A percentile compares a stretch with the other conserved stretches of the same genome.
Conservation (phyloP, 2,329 filamentous ascomycete species). For the Monosporascus sp. region DNA sequence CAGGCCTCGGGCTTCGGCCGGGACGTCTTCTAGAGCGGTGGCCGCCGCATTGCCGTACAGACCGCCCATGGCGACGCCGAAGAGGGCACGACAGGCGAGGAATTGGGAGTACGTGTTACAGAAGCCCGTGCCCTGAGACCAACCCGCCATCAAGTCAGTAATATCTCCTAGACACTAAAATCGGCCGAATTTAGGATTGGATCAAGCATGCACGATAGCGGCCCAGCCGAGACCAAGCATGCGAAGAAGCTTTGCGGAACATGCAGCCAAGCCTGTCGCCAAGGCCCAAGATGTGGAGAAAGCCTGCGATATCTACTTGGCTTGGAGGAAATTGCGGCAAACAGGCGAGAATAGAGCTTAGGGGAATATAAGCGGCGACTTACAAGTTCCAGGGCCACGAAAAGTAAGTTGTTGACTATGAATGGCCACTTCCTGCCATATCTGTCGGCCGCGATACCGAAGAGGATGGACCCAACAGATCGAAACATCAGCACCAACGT, state of each 20-base stretch:
- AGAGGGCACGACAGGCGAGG: conserved; percentile 67
- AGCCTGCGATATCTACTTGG: too few relatives aligned
- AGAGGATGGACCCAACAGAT: conserved; percentile 48
- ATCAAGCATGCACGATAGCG: not conserved
- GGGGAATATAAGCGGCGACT: conserved; percentile 19
- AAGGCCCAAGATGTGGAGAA: too few relatives aligned
- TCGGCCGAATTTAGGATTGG: not conserved
- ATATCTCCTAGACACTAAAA: not conserved
- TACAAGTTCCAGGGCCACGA: conserved; percentile 67
- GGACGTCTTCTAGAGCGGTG: conserved; percentile 72
- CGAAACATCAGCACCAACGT: conserved; percentile 59
- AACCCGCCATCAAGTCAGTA: not conserved
- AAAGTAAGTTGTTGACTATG: conserved; percentile 67
- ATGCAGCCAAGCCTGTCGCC: too few relatives aligned
- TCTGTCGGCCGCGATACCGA: conserved; percentile 50
- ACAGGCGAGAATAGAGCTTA: conserved; percentile 1
- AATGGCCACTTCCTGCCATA: conserved; percentile 67
- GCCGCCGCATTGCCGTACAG: conserved; percentile 74
- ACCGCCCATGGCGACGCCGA: conserved; percentile 79
- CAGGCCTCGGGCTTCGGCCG: conserved; percentile 61
- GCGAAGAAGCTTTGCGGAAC: not conserved
- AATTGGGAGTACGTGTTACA: conserved; percentile 64
- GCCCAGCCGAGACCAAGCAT: not conserved
- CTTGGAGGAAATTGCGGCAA: conserved; percentile 1
- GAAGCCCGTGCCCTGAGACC: conserved; percentile 57